A percentile compares a stretch with the other conserved stretches of the same genome.
Conservation (phyloP, 202 grass and related monocot genomes). For the Schoenoplectus triqueter region DNA sequence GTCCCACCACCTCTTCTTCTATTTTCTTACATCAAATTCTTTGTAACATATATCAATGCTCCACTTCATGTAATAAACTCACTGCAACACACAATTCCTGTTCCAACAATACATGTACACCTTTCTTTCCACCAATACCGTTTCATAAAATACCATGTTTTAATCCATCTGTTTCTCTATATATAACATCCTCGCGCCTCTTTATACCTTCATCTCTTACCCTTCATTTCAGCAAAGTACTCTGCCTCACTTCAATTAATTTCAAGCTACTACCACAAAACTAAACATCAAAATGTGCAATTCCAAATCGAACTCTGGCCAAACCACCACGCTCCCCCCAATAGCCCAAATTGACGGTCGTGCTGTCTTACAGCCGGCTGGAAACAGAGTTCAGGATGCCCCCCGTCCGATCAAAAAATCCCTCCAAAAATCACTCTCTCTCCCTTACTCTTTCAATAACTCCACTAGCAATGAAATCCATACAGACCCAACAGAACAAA, state of each 20-base stretch:
- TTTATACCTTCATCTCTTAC: neutral
- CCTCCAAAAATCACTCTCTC: slow-evolving; percentile 78
- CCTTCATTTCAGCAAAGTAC: neutral
- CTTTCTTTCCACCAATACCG: neutral
- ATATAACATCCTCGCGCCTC: slow-evolving; percentile 47
- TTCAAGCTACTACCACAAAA: slow-evolving; percentile 7
- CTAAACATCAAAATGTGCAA: slow-evolving; percentile 68
- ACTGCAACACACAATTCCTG: slow-evolving; percentile 8
- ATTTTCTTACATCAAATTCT: neutral
- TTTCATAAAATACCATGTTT: neutral
- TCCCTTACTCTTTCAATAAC: slow-evolving; percentile 58
- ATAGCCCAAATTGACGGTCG: slow-evolving; percentile 74
- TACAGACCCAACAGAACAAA: slow-evolving; percentile 29
- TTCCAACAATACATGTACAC: neutral
- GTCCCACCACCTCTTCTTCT: slow-evolving; percentile 46
- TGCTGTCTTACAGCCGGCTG: slow-evolving; percentile 78
- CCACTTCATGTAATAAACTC: slow-evolving; percentile 19
- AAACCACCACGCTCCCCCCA: slow-evolving; percentile 6
- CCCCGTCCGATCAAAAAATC: slow-evolving; percentile 68
- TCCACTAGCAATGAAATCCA: neutral
- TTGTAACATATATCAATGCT: neutral
- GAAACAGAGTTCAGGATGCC: slow-evolving; percentile 68
- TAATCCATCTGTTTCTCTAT: slow-evolving; percentile 41
- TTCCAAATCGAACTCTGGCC: slow-evolving; percentile 70
- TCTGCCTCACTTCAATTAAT: neutral